Evolutionary conservation across 73 alveolate species (phyloP).

Genomic region (Stentor roeselii): DNA sequence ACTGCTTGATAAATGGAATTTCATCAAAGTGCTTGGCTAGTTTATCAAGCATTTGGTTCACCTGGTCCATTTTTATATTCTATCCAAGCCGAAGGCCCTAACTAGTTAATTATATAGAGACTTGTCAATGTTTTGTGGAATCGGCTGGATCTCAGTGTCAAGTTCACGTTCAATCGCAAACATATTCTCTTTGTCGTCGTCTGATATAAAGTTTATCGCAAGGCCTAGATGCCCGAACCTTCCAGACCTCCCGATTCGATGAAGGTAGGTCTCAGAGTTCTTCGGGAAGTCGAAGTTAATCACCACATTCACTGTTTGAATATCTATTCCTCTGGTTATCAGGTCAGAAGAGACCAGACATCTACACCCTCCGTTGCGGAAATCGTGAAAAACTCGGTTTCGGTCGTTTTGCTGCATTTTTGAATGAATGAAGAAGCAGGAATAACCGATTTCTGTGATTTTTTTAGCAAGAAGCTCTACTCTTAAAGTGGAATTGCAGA

Average conservation of each 20-base stretch:
- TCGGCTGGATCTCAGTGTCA: conserved; percentile 88
- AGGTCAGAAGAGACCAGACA: conserved; percentile 67
- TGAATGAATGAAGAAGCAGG: conserved; percentile 51
- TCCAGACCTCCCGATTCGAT: conserved; percentile 96
- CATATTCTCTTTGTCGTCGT: conserved; percentile 67
- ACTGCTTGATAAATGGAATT: neutral
- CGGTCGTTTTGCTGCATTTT: conserved; percentile 63
- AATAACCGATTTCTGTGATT: conserved; percentile 86
- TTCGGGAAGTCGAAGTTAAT: conserved; percentile 93
- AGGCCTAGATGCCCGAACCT: conserved; percentile 84
- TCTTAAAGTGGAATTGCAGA: conserved; percentile 92
- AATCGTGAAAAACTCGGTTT: conserved; percentile 90
- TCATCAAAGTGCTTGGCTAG: neutral
- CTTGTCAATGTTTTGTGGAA: conserved; percentile 93
- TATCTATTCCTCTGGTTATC: conserved; percentile 96
- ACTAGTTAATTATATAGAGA: too few relatives aligned
- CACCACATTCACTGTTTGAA: conserved; percentile 86
- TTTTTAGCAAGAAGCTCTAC: conserved; percentile 92
- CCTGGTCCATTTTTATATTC: neutral
- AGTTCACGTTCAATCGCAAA: conserved; percentile 83
- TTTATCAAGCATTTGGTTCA: neutral
- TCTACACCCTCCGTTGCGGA: conserved; percentile 86
- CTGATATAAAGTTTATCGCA: conserved; percentile 67
- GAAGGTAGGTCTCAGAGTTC: conserved; percentile 91
- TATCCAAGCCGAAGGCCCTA: too few relatives aligned